These are phyloP conservation scores for Linnemannia hyalina DNA, from an alignment of 192 early-diverging fungal species.

Conservation along the genomic window DNA sequence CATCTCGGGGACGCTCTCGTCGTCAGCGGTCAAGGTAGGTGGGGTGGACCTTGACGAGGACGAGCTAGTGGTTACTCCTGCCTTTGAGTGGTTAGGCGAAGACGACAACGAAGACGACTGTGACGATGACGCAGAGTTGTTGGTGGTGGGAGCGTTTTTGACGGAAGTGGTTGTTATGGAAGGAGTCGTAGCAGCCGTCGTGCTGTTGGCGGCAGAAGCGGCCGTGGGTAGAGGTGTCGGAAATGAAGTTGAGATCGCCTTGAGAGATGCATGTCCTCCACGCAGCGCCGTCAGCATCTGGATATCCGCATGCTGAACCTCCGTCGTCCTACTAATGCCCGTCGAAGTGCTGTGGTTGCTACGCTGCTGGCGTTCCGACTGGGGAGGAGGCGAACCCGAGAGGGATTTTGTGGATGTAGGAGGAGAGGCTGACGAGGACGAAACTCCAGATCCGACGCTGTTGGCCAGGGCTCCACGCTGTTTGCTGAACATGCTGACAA, in stretches of 20 bases:
- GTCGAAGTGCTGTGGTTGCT: background rate
- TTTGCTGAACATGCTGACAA: slow-evolving; percentile 48
- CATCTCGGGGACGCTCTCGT: slow-evolving; percentile 24
- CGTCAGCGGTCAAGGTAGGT: slow-evolving; percentile 15
- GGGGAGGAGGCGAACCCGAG: slow-evolving; percentile 38
- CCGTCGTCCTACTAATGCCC: background rate
- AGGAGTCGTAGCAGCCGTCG: background rate
- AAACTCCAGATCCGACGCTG: slow-evolving; percentile 23
- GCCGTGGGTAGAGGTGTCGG: background rate
- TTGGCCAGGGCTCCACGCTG: slow-evolving; percentile 40
- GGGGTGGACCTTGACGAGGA: slow-evolving; percentile 20
- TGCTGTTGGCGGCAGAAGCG: background rate
- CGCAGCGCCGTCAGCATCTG: slow-evolving; percentile 31
- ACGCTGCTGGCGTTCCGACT: background rate
- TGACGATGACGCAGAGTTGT: background rate
- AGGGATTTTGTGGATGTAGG: slow-evolving; percentile 42
- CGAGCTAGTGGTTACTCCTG: background rate
- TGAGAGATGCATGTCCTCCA: background rate
- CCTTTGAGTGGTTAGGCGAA: background rate
- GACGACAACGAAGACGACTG: background rate
- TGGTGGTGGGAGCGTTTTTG: background rate
- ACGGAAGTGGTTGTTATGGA: background rate
- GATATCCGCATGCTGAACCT: slow-evolving; percentile 24
- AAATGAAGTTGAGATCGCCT: background rate
- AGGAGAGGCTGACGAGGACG: slow-evolving; percentile 33